Base-by-base conservation (phyloP, 192 early-diverging fungal genomes). In the Backusella australiensis region DNA sequence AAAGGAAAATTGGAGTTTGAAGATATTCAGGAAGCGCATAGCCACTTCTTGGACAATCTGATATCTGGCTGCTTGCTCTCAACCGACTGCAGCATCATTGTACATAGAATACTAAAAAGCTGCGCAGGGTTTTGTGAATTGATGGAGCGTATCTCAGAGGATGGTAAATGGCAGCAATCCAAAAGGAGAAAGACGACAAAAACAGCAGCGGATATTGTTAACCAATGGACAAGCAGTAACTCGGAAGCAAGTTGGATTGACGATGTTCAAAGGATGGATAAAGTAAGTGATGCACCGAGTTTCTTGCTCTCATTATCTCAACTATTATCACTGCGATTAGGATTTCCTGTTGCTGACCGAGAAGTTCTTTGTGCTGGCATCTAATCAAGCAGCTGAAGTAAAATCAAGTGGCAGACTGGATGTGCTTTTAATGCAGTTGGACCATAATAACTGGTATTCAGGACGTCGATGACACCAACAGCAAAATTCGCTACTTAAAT, bases 61-160 rank as follows among this genome's bases (percentile, higher is more conserved):
- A 72, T 76, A 12, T 82, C 75, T 34, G 84, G 82, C 34, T 85
- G 82, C 69, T 23, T 85, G 19, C 67, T 85, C 11, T 81, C 82
- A 11, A 23, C 29, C 0, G 74, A 66, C 5, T 83, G 76, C 44
- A 14, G 74, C 39, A 42, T 77, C 35, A 73, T 53, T 1, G 67
- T 85, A 32, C 74, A 73, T 38, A 44, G 6, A 4, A 53, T 78
- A 42, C 38, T 83, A 17, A 68, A 75, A n/a, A 71, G 66, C 6
- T 81, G 82, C 67, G 29, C 74, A 12, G 44, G 69, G 6, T 79
- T 83, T 46, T 81, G 75, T 67, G 65, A 53, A 17, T 32, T 82
- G 26, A 63, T 85, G 26, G 67, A 77, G 34, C 26, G 52, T 29
- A 23, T 80, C 1, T 65, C 39, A 9, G 74, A 80, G 6, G 66